Evolutionary conservation across 768 basidiomycete genomes (phyloP).

Genomic region (Termitomyces sp.): DNA sequence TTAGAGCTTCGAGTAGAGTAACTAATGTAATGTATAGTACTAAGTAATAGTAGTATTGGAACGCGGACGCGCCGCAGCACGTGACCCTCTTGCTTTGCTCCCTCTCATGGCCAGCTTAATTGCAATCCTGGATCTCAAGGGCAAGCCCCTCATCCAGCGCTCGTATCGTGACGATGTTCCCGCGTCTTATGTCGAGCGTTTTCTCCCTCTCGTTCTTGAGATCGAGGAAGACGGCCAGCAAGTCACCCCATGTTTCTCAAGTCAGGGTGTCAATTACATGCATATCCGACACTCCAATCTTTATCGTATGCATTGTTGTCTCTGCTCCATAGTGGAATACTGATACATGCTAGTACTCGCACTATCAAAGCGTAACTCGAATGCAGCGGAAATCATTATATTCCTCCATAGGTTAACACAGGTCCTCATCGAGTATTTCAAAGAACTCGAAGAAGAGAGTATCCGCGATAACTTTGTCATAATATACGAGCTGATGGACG

Average conservation of each 20-base stretch:
- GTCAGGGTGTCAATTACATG: conserved; percentile 95
- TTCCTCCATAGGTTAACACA: conserved; percentile 92
- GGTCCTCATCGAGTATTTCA: conserved; percentile 97
- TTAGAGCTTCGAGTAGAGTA: neutral
- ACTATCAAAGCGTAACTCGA: conserved; percentile 90
- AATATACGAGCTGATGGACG: conserved; percentile 97
- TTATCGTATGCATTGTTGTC: conserved; percentile 60
- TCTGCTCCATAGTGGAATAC: neutral
- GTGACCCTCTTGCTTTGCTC: neutral
- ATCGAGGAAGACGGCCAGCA: conserved; percentile 97
- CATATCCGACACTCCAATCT: conserved; percentile 98
- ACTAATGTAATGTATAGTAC: neutral
- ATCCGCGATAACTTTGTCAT: conserved; percentile 99
- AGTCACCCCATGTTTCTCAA: conserved; percentile 94
- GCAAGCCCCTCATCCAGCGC: conserved; percentile 94
- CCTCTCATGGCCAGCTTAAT: conserved; percentile 53
- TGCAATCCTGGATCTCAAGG: conserved; percentile 97
- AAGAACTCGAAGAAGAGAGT: conserved; percentile 98
- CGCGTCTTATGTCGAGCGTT: conserved; percentile 83
- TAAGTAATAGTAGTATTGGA: neutral
- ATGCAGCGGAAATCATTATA: conserved; percentile 93
- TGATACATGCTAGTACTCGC: conserved; percentile 66
- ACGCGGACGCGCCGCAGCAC: neutral
- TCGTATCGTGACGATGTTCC: conserved; percentile 96
- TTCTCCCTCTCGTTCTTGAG: conserved; percentile 88